Evolutionary conservation across 2,329 filamentous ascomycete species (phyloP).

Genomic region (Clonostachys chloroleuca): DNA sequence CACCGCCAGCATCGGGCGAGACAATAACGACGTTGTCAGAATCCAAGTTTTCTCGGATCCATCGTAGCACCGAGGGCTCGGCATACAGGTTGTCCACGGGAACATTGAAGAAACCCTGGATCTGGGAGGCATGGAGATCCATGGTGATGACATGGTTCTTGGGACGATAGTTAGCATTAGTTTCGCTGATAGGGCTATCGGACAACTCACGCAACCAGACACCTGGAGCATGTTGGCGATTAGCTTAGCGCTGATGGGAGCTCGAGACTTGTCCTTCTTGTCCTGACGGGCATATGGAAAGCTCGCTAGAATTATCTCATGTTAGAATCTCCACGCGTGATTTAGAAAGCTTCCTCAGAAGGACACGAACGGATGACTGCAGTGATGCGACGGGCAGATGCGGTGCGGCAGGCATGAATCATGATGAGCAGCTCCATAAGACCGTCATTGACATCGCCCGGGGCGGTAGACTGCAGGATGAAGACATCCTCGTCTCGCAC

Average conservation of each 20-base stretch:
- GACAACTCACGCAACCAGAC: constrained; percentile 62
- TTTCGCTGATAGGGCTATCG: not conserved
- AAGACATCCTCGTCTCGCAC: constrained; percentile 98
- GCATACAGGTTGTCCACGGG: constrained; percentile 80
- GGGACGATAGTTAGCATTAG: not conserved
- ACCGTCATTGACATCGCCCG: constrained; percentile 95
- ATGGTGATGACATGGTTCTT: constrained; percentile 74
- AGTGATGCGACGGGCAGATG: constrained; percentile 79
- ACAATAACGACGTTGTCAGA: constrained; percentile 88
- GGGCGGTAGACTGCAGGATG: constrained; percentile 91
- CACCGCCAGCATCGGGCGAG: constrained; percentile 89
- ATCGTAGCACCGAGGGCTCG: constrained; percentile 85
- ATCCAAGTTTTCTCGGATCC: constrained; percentile 83
- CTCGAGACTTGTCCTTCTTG: constrained; percentile 90
- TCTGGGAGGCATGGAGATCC: constrained; percentile 91
- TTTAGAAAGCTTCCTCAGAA: not conserved
- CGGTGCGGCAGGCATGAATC: constrained; percentile 81
- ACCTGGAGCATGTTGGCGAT: constrained; percentile 98
- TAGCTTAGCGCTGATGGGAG: constrained; percentile 93
- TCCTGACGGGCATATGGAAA: constrained; percentile 96
- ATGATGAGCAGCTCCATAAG: constrained; percentile 98
- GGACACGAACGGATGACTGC: constrained; percentile 63
- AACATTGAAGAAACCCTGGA: constrained; percentile 92
- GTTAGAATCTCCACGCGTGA: too few relatives aligned
- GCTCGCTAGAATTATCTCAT: constrained; percentile 39